Evolutionary conservation across 495 filamentous ascomycete genomes (phyloP).

Genomic region (Margaritispora aquatica): DNA sequence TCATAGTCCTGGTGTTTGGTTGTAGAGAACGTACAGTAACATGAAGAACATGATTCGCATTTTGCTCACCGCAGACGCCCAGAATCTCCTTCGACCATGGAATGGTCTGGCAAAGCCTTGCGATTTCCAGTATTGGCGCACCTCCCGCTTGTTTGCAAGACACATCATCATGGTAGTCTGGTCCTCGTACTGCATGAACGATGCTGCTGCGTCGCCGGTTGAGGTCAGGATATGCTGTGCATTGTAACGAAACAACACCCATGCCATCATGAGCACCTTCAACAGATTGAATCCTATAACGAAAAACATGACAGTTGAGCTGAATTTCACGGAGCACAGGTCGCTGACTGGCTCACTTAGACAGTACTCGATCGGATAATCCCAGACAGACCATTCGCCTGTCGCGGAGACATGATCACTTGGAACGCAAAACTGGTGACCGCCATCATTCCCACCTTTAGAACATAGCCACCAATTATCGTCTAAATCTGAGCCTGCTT

Average conservation of each 20-base stretch:
- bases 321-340: constrained; percentile 2
- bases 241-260: constrained; percentile 5
- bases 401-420: not conserved
- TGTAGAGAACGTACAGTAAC: not conserved
- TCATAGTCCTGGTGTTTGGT: not conserved
- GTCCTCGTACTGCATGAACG: constrained; percentile 1
- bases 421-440: not conserved
- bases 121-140: not conserved
- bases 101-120: constrained; percentile 7
- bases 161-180: constrained; percentile 3
- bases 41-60: constrained; percentile 4
- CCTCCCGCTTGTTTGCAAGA: constrained; percentile 6
- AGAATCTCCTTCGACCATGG: not conserved
- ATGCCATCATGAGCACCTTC: constrained; percentile 5
- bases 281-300: constrained; percentile 6
- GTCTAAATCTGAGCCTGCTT: not conserved
- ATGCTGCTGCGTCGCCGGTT: constrained; percentile 1
- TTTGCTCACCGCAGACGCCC: constrained; percentile 6
- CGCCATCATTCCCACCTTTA: not conserved
- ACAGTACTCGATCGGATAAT: constrained; percentile 8
- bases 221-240: constrained; percentile 4
- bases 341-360: not conserved
- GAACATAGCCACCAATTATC: constrained; percentile 1
- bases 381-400: not conserved
- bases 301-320: not conserved